Base-by-base conservation (phyloP, 345 rosid genomes). In the Aurinia saxatilis region DNA sequence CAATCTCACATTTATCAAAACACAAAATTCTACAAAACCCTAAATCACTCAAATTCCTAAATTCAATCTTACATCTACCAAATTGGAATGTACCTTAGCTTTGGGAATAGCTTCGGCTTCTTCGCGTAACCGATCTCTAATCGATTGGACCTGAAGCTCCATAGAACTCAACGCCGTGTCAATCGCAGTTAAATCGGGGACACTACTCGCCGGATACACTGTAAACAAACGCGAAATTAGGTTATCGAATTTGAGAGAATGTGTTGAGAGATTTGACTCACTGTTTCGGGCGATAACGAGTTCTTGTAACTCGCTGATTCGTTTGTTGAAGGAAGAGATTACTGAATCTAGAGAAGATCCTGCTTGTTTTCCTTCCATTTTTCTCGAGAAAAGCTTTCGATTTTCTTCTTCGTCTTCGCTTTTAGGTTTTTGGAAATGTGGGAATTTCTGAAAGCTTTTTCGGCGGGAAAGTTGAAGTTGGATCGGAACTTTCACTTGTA, bases 231-330 rank as follows among this genome's bases (percentile, higher is more conserved):
- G 13, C 25, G 13, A 39, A 21, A 16, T 10, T 40, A 11, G 8
- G 5, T 29, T 7, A 27, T 33, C 30, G 5, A 9, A 57, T 12
- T n/a, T 15, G 39, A 44, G 53, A 14, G 14, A 11, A 50, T 1
- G 25, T 21, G 2, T 4, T 2, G 25, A 21, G 25, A 19, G 21
- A 8, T 11, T 13, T 53, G 44, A 8, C 84, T 83, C 75, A 90
- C 96, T 85, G 88, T 93, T 90, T 11, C 97, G 73, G 21, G 81
- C 97, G 62, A 93, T 87, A 13, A 87, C 95, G 80, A 93, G 91
- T 62, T 90, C 88, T 63, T 93, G 91, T 14, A 90, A 79, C 77
- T 85, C 91, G 15, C 82, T 64, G 61, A 90, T 82, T 16, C 92
- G 84, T 58, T 84, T 63, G 61, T 84, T 79, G 65, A 93, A 87